phyloP scores from a whole-genome alignment of 1,284 basidiomycete species.

The Leccinum pachyderme region DNA sequence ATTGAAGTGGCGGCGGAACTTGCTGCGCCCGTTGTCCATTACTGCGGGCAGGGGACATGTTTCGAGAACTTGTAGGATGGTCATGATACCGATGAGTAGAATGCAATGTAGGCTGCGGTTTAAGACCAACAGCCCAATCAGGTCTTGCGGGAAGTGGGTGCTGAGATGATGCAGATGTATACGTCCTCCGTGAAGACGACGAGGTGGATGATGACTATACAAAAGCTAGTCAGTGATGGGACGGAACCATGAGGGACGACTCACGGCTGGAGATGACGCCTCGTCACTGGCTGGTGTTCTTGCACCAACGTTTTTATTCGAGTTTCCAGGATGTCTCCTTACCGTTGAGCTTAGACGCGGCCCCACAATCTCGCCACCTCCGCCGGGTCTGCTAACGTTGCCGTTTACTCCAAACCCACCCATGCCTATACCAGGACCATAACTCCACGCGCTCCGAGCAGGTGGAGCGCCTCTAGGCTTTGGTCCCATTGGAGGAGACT shows the following conservation, averaged over 20 bases:
- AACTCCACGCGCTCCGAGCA: constrained; percentile 60
- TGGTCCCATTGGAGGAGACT: constrained; percentile 26
- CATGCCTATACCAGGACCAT: constrained; percentile 58
- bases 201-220: constrained; percentile 68
- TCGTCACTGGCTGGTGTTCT: constrained; percentile 69
- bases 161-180: constrained; percentile 68
- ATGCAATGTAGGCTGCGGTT: constrained; percentile 64
- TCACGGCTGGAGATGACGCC: constrained; percentile 68
- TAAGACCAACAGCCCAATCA: constrained; percentile 82
- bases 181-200: constrained; percentile 72
- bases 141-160: constrained; percentile 78
- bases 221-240: constrained; percentile 7
- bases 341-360: constrained; percentile 55
- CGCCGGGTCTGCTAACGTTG: constrained; percentile 17
- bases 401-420: constrained; percentile 39
- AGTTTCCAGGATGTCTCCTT: constrained; percentile 51
- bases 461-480: constrained; percentile 44
- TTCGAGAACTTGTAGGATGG: constrained; percentile 35
- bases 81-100: constrained; percentile 46
- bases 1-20: constrained; percentile 46
- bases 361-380: constrained; percentile 50
- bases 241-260: constrained; percentile 33
- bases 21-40: constrained; percentile 37
- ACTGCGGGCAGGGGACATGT: constrained; percentile 40
- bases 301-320: constrained; percentile 50